Evolutionary conservation across 345 rosid species (phyloP), one percentile per base, ranked within the genome.

Genomic region (Gossypium turneri): DNA sequence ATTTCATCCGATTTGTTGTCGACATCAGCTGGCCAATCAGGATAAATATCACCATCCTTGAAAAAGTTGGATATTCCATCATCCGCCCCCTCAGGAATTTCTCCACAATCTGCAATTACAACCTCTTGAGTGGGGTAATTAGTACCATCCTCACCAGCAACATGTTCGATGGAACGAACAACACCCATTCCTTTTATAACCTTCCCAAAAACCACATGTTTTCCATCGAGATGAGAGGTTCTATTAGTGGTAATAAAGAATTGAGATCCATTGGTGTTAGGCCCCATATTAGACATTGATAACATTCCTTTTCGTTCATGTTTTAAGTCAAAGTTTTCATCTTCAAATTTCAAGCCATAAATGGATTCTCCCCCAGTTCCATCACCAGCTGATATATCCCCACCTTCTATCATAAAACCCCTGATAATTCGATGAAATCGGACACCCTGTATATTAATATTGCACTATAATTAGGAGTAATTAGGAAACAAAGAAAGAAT

Each of bases 341-440:
- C 97, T 50, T 91, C 94, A 77, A 93, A 95, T 50, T 95, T 93
- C 83, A 82, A 80, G 1, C 99, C 98, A 53, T 93, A 90, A 47
- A 95, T 89, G 2, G 97, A 91, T 82, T 95, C 99, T 75, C 97
- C 99, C 16, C 99, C 98, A 38, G 90, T 90, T 9, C 99, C 98
- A 86, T 95, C 85, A 17, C 93, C 91, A 0, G 97, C 93, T 57
- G 98, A 90, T 53, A 93, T 89, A 62, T 95, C 99, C 79, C 98
- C 99, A 53, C 98, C 97, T 86, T 91, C 97, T 45, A 89, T 84
- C 97, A 93, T 90, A 81, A 90, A 93, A 63, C 95, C 90, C 79
- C 89, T 91, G 74, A 91, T 89, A 17, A 90, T 82, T 59, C 92
- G 96, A 78, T 93, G 99, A 78, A 95, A 89, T 13, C 90, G 78